A percentile compares a stretch with the other conserved stretches of the same genome.
Evolutionary conservation across 108 stramenopile genomes (phyloP).

Genomic region (Nitzschia sp.): DNA sequence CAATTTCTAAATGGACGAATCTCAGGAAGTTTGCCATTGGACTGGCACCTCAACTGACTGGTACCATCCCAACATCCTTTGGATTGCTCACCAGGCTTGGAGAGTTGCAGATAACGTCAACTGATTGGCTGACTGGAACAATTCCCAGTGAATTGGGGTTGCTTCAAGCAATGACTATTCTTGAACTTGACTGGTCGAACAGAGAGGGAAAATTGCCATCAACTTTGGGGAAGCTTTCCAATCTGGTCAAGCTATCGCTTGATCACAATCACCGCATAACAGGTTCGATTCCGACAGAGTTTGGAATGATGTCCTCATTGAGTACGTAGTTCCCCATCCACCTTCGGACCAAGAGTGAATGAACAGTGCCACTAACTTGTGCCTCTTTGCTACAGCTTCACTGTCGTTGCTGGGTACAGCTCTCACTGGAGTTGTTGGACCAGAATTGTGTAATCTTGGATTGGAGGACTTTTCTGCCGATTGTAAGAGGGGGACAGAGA

Average conservation of each 20-base stretch:
- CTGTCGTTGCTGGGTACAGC: slow-evolving; percentile 18
- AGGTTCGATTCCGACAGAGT: slow-evolving; percentile 26
- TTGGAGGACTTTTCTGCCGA: slow-evolving; percentile 12
- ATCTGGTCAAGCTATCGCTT: slow-evolving; percentile 7
- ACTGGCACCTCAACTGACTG: neutral
- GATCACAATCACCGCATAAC: slow-evolving; percentile 14
- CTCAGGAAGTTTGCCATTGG: neutral
- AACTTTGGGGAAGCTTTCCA: neutral
- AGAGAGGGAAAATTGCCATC: slow-evolving; percentile 20
- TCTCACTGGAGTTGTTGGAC: slow-evolving; percentile 11
- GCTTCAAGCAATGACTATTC: slow-evolving; percentile 2
- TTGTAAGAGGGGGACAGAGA: slow-evolving; percentile 9
- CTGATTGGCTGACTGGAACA: slow-evolving; percentile 14
- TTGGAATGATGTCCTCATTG: slow-evolving; percentile 7
- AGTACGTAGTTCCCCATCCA: slow-evolving; percentile 4
- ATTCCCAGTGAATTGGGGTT: slow-evolving; percentile 23
- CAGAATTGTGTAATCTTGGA: slow-evolving; percentile 19
- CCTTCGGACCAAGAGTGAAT: neutral
- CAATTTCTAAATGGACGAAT: slow-evolving; percentile 25
- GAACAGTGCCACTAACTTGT: neutral
- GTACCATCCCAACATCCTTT: slow-evolving; percentile 8
- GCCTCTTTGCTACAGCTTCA: slow-evolving; percentile 2
- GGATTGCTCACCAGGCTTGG: slow-evolving; percentile 1
- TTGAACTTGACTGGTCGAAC: slow-evolving; percentile 5
- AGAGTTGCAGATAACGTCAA: neutral